Conservation (phyloP, 2,329 filamentous ascomycete species). For the Nemania bipapillata region DNA sequence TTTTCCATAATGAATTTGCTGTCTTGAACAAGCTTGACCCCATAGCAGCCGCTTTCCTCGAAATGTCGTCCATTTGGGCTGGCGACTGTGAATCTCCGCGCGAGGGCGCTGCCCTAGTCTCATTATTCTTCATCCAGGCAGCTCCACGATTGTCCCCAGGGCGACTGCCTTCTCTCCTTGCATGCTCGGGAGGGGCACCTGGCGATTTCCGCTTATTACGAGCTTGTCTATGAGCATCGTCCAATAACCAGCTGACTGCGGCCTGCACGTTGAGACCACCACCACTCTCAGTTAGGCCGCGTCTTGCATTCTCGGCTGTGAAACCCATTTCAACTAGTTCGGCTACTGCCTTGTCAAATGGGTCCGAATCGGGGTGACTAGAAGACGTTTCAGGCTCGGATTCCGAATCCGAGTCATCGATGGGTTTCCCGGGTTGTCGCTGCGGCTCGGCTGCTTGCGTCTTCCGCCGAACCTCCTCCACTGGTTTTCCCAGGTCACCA, state of each 20-base stretch:
- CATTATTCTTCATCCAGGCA: conserved; percentile 71
- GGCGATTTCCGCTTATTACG: conserved; percentile 74
- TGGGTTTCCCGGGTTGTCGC: conserved; percentile 66
- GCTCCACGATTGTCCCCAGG: conserved; percentile 59
- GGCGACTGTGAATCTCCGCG: conserved; percentile 67
- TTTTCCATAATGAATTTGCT: conserved; percentile 94
- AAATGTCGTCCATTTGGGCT: conserved; percentile 73
- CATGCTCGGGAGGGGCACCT: conserved; percentile 57
- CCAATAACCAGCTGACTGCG: conserved; percentile 88
- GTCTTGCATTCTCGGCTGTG: conserved; percentile 80
- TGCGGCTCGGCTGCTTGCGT: conserved; percentile 55
- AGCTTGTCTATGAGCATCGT: conserved; percentile 87
- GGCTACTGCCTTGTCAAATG: conserved; percentile 81
- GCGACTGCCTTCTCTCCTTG: conserved; percentile 54
- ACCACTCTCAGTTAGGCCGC: conserved; percentile 82
- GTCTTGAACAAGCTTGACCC: conserved; percentile 89
- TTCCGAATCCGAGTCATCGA: conserved; percentile 63
- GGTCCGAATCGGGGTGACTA: conserved; percentile 59
- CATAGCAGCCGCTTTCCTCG: conserved; percentile 83
- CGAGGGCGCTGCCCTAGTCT: conserved; percentile 56
- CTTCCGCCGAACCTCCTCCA: conserved; percentile 69
- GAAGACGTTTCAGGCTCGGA: conserved; percentile 54
- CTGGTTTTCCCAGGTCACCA: conserved; percentile 71
- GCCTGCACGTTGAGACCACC: conserved; percentile 83
- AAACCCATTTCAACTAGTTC: conserved; percentile 97